Base-by-base conservation (phyloP, 2,329 filamentous ascomycete genomes). In the Ophiostoma himal-ulmi region DNA sequence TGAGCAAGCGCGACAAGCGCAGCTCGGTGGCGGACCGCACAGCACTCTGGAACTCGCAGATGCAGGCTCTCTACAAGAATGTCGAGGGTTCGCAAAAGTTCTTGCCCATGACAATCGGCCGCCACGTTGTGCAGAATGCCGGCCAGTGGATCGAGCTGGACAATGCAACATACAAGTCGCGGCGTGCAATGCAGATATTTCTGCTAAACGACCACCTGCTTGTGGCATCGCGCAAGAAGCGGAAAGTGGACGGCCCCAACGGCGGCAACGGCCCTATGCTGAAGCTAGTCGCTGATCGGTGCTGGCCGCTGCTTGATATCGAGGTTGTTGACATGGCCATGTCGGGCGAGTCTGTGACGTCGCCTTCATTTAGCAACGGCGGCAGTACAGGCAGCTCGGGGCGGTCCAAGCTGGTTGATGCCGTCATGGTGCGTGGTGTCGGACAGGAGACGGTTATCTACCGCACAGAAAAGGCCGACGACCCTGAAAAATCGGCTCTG, bases 71-170 rank as follows among this genome's bases (percentile, higher is more conserved):
- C 65, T 99, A 95, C 88, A 98, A 97, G 81, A 92, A 91, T 62
- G 92, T 99, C n/a, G 95, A 98, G 79, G 94, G 94, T 1, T 97
- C 94, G 11, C 95, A 99, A 77, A 98, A 98, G 78, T 99, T 96
- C 77, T 83, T 99, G 13, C 95, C 95, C 17, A 95, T 94, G 70
- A 86, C 93, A 26, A 88, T 91, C 26, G 94, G 94, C n/a, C 89
- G 95, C 54, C 96, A 97, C 78, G 93, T 99, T 65, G 88, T 98
- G 1, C 89, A 96, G 78, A 94, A 98, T 79, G 96, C 93, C 4
- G 91, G 92, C 1, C 87, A 91, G 67, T 99, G 95, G 95, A 91
- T 98, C 71, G 94, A 99, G 81, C 84, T 99, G 72, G 96, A 99
- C 80, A 96, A 95, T 73, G 95, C 95, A 13, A 99, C 95, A 0